phyloP scores from a whole-genome alignment of 1,139 yeast genomes.

The Pichia sp. region DNA sequence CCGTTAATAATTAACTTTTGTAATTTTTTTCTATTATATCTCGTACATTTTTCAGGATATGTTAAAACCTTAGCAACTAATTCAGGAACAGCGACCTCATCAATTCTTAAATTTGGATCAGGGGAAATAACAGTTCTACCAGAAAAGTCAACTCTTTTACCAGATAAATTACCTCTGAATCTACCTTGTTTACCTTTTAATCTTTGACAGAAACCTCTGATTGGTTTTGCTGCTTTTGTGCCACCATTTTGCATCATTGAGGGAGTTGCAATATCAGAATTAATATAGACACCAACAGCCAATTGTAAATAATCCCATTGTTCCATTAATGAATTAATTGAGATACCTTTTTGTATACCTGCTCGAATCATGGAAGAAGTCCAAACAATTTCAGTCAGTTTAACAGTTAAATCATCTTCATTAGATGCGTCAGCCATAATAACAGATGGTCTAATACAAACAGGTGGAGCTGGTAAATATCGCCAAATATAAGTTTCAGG shows the following conservation, averaged over 20 bases:
- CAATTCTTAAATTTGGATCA: constrained; percentile 90
- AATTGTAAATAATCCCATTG: constrained; percentile 97
- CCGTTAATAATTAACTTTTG: constrained; percentile 74
- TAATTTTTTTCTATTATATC: constrained; percentile 75
- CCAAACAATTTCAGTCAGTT: constrained; percentile 94
- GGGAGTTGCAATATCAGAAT: constrained; percentile 90
- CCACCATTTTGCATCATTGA: constrained; percentile 64
- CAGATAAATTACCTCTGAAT: constrained; percentile 94
- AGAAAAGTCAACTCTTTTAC: constrained; percentile 97
- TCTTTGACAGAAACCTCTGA: constrained; percentile 94
- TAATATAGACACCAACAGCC: constrained; percentile 94
- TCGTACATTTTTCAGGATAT: constrained; percentile 89
- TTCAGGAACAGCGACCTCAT: constrained; percentile 98
- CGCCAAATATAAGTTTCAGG: constrained; percentile 98
- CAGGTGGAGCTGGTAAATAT: constrained; percentile 97
- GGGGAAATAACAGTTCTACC: constrained; percentile 99
- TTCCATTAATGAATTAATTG: constrained; percentile 90
- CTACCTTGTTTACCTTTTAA: constrained; percentile 98
- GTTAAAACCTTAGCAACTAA: constrained; percentile 93
- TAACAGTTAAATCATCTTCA: constrained; percentile 96
- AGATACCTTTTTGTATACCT: constrained; percentile 90
- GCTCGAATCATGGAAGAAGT: constrained; percentile 88
- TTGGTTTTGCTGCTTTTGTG: constrained; percentile 64
- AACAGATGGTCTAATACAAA: constrained; percentile 96
- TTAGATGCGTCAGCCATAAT: constrained; percentile 90